Conservation (phyloP, 2,329 filamentous ascomycete genomes). For the Penicillium sp. region DNA sequence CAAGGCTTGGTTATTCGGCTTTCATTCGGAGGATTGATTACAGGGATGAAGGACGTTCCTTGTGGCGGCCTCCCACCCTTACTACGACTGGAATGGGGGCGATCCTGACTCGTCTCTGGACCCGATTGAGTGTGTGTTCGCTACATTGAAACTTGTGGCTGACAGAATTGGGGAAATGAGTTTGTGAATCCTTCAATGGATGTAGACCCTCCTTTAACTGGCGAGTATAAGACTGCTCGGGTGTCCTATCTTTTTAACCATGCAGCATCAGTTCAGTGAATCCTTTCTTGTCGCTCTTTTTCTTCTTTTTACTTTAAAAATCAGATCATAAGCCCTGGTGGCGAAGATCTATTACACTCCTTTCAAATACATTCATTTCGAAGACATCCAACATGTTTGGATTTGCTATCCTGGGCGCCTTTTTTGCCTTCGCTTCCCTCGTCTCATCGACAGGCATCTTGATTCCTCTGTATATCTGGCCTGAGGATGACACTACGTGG, state of each 20-base stretch:
- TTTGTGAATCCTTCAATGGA: slow-evolving; percentile 2
- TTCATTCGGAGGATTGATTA: neutral
- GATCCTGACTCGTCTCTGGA: slow-evolving; percentile 3
- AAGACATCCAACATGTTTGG: slow-evolving; percentile 7
- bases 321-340: slow-evolving; percentile 16
- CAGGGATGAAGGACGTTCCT: neutral
- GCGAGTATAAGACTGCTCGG: neutral
- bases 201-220: neutral
- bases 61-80: neutral
- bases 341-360: slow-evolving; percentile 9
- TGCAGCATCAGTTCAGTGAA: neutral
- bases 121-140: neutral
- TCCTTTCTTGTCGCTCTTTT: slow-evolving; percentile 8
- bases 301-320: neutral
- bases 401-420: slow-evolving; percentile 8
- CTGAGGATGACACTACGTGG: slow-evolving; percentile 26
- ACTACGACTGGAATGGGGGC: neutral
- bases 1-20: neutral
- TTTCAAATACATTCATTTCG: slow-evolving; percentile 8
- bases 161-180: neutral
- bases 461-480: slow-evolving; percentile 33
- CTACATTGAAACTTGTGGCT: slow-evolving; percentile 16
- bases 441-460: slow-evolving; percentile 23
- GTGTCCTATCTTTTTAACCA: neutral
- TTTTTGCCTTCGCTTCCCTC: slow-evolving; percentile 14